phyloP scores from a whole-genome alignment of 768 basidiomycete species.

The Naganishia vishniacii region DNA sequence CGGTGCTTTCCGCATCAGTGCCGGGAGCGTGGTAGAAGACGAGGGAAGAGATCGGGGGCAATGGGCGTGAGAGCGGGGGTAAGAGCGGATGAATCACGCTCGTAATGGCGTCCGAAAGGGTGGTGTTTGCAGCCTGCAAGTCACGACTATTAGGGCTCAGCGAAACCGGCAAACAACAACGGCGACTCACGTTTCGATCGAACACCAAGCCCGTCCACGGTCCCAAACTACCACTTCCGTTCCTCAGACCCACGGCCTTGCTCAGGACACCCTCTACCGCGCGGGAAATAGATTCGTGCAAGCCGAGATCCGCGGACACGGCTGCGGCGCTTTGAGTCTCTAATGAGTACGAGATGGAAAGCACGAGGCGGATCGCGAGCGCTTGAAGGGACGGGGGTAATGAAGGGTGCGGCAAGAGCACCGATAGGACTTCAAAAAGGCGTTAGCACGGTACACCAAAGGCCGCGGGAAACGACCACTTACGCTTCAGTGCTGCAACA shows the following conservation, averaged over 20 bases:
- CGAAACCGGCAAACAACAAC: neutral
- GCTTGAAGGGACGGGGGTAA: slow-evolving; percentile 28
- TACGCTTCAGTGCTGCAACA: slow-evolving; percentile 18
- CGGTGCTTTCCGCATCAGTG: slow-evolving; percentile 26
- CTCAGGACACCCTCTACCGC: slow-evolving; percentile 33
- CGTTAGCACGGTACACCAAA: neutral
- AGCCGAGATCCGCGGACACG: slow-evolving; percentile 17
- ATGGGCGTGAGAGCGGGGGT: slow-evolving; percentile 38
- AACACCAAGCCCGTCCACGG: slow-evolving; percentile 42
- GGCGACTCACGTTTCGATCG: slow-evolving; percentile 11
- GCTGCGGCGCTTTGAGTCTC: slow-evolving; percentile 6
- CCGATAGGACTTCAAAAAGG: neutral
- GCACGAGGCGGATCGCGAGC: slow-evolving; percentile 24
- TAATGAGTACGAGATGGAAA: slow-evolving; percentile 19
- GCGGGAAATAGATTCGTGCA: slow-evolving; percentile 13
- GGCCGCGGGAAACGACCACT: too few relatives aligned
- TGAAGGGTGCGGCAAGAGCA: slow-evolving; percentile 33
- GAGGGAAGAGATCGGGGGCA: slow-evolving; percentile 38
- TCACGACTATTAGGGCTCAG: neutral
- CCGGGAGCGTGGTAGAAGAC: slow-evolving; percentile 36
- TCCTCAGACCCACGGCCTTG: slow-evolving; percentile 32
- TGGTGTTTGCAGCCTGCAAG: neutral
- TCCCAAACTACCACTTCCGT: slow-evolving; percentile 32
- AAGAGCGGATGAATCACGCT: slow-evolving; percentile 38
- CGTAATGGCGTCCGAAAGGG: slow-evolving; percentile 3